Evolutionary conservation across 148 eudicot species (phyloP), one percentile per base, ranked within the genome.

Genomic region (Hydrangea macrophylla): DNA sequence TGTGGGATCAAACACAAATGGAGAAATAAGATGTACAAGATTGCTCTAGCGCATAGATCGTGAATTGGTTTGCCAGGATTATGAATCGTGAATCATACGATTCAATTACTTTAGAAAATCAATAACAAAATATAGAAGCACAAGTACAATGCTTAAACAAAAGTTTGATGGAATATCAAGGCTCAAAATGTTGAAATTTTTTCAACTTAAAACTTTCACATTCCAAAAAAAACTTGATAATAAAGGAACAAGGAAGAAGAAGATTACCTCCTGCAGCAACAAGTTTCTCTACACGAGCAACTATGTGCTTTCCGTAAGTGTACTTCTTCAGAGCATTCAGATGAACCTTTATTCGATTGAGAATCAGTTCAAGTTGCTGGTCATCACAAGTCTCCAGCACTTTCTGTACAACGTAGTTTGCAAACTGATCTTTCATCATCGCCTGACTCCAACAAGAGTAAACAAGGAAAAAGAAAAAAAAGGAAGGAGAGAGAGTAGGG

Each of bases 371-470:
- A 55, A 86, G 96, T 70, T 89, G 92, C 76, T 84, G 86, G 76
- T 89, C 96, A 74, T 87, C 92, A 79, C 96, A 89, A 72, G 96
- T 89, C 69, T 89, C 96, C 83, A 89, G 84, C 72, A 89, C 89
- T 77, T 88, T 85, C 81, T 88, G 89, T 71, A 88, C 92, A 71
- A 88, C 89, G 35, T 85, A 88, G 68, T 85, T 88, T 45, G 84
- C 92, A 73, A 88, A 88, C 67, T 85, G 92, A 71, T 88, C 92
- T 68, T 87, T 87, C 92, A 87, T 87, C 92, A 87, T 87, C 62
- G 73, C 89, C 92, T 87, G 73, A 44, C 48, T 32, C 11, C 27
- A 70, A 60, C 54, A 59, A 60, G 30, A 71, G 54, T 64, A 26
- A 58, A 53, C 40, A 60, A n/a, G n/a, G n/a, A n/a, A n/a, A n/a